These are phyloP conservation scores for Cryphonectria japonica DNA, from an alignment of 2,329 filamentous ascomycete genomes.

Conservation along the genomic window DNA sequence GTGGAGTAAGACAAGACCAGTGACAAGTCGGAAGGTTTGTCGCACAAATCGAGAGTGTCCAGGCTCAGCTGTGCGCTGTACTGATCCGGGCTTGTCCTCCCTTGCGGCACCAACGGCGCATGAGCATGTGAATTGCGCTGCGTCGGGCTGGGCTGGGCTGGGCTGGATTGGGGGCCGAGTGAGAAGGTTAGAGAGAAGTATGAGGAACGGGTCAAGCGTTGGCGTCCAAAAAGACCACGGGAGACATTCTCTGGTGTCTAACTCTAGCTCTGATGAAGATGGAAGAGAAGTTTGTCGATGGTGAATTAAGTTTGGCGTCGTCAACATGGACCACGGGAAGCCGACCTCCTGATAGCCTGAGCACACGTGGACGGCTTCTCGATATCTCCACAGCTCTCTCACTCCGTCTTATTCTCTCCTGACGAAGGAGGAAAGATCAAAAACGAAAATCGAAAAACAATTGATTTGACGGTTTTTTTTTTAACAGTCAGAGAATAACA, in stretches of 20 bases:
- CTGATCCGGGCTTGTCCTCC: slow-evolving; percentile 25
- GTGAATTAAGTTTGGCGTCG: neutral
- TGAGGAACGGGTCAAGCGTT: neutral
- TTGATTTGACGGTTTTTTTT: neutral
- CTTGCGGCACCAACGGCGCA: slow-evolving; percentile 24
- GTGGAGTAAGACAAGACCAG: slow-evolving; percentile 21
- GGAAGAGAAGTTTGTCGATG: neutral
- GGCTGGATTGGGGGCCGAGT: neutral
- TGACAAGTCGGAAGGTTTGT: slow-evolving; percentile 21
- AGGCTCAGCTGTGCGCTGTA: slow-evolving; percentile 22
- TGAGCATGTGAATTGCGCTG: slow-evolving; percentile 19
- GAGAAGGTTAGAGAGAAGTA: neutral
- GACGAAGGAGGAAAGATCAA: neutral
- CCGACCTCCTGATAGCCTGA: neutral
- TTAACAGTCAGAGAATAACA: no score
- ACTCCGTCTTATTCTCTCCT: neutral
- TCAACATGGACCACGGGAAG: neutral
- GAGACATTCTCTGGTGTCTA: slow-evolving; percentile 14
- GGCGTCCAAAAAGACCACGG: neutral
- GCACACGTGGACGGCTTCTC: neutral
- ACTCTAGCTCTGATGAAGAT: neutral
- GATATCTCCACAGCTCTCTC: neutral
- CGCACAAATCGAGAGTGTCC: slow-evolving; percentile 25
- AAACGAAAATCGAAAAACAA: neutral
- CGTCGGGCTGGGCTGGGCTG: neutral